Evolutionary conservation across 805 yeast species (phyloP), one percentile per base, ranked within the genome.

Genomic region (Saturnispora galanensis): DNA sequence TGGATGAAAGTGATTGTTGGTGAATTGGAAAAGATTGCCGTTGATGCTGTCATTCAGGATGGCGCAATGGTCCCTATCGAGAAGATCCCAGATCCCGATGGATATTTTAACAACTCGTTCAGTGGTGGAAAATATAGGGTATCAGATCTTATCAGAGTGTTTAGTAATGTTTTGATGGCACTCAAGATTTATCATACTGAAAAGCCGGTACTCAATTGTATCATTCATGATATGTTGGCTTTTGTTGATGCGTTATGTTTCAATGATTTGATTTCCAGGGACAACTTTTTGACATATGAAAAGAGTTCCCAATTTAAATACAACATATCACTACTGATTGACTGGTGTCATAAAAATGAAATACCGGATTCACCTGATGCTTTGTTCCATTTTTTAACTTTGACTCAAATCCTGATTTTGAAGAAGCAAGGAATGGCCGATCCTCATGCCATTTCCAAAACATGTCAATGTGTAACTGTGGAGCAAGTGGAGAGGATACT

Each of bases 311-410:
- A 39, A 12, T 6, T 50, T 10, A 50, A 50, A 31, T 34, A 13
- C 12, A 50, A 50, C 10, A 17, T 46, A 9, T 38, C 47, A 11
- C 13, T 45, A 16, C 16, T 50, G 18, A 33, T 47, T 16, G 49
- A 46, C 10, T 50, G 52, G 52, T 50, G 52, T 29, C 45, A 46
- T 11, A 44, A 48, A 9, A 29, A 42, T 12, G 18, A 38, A 13
- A 35, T 50, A 9, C 42, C 49, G 7, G 48, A 50, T 36, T 41
- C 49, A 10, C 52, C 52, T n/a, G 41, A 39, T 26, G 38, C 40
- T 8, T 31, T 50, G 16, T 36, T 42, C 15, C 49, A 46, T 36
- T 7, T 46, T 21, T 45, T 47, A 15, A 41, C 49, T 3, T 29
- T 50, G 8, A 42, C 44, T 16, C 49, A 47, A 39, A 41, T 50